A percentile compares a stretch with the other conserved stretches of the same genome.
Evolutionary conservation across 1,284 basidiomycete genomes (phyloP).

Genomic region (Ustilago cynodontis): DNA sequence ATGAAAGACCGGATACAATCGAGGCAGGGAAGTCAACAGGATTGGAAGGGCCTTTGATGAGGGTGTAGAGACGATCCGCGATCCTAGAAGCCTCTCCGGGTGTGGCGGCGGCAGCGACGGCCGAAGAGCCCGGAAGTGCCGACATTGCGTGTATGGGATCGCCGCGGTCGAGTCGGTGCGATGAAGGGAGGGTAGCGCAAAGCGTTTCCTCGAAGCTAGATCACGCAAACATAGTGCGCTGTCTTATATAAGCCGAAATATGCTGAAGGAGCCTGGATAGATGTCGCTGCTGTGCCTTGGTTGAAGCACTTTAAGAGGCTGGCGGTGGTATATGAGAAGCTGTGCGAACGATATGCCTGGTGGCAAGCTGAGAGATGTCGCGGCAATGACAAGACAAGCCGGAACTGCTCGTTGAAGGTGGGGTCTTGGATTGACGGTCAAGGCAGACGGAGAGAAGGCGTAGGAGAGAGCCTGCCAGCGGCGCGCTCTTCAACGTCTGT

Average conservation of each 20-base stretch:
- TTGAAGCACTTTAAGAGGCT: not conserved
- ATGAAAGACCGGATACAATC: conserved; percentile 31
- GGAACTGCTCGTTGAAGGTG: too few species aligned
- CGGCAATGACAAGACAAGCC: too few species aligned
- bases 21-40: conserved; percentile 27
- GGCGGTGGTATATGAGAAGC: too few species aligned
- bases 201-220: conserved; percentile 4
- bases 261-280: not conserved
- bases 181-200: not conserved
- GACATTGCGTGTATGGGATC: conserved; percentile 4
- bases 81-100: not conserved
- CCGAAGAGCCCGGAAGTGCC: not conserved
- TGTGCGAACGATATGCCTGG: too few species aligned
- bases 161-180: not conserved
- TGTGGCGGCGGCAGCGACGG: not conserved
- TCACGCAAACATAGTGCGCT: not conserved
- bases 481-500: too few species aligned
- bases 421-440: too few species aligned
- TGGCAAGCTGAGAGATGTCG: too few species aligned
- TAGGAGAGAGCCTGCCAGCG: too few species aligned
- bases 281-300: not conserved
- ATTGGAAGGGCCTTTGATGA: conserved; percentile 23
- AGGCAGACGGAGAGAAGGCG: too few species aligned
- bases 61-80: conserved; percentile 5
- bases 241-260: not conserved